Evolutionary conservation across 768 basidiomycete species (phyloP).

Genomic region (Lactifluus hygrophoroides): DNA sequence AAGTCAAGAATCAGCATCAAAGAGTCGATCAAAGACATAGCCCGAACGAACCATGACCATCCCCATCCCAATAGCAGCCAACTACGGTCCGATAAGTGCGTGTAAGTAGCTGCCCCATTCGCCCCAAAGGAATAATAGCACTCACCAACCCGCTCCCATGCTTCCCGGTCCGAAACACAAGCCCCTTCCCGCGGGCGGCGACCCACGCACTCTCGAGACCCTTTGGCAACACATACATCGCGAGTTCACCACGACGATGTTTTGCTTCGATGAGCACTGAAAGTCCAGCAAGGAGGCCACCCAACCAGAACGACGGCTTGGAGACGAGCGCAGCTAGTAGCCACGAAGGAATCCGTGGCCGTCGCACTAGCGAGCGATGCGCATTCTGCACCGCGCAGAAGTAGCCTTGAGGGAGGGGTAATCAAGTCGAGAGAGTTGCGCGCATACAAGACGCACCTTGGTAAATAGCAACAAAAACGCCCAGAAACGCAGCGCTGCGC

Average conservation of each 20-base stretch:
- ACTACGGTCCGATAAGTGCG: constrained; percentile 24
- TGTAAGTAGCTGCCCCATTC: background rate
- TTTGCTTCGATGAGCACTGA: constrained; percentile 83
- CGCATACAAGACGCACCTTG: constrained; percentile 38
- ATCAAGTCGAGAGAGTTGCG: background rate
- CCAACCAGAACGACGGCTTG: constrained; percentile 64
- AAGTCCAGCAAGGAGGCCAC: constrained; percentile 66
- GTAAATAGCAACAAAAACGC: constrained; percentile 71
- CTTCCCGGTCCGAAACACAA: constrained; percentile 61
- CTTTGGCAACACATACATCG: constrained; percentile 88
- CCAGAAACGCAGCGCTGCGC: constrained; percentile 82
- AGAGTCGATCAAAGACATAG: background rate
- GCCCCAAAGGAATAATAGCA: background rate
- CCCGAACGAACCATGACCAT: constrained; percentile 71
- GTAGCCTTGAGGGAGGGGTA: constrained; percentile 19
- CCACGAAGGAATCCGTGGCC: constrained; percentile 32
- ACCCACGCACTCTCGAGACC: constrained; percentile 88
- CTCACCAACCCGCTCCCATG: constrained; percentile 56
- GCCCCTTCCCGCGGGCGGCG: constrained; percentile 63
- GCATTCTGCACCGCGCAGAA: constrained; percentile 55
- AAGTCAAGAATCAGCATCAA: background rate
- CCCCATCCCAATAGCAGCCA: constrained; percentile 74
- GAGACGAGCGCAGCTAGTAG: constrained; percentile 52
- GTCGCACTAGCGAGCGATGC: constrained; percentile 34
- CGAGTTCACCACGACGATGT: constrained; percentile 80